These are phyloP conservation scores for Athelia sp. DNA, from an alignment of 1,284 basidiomycete species.

Conservation along the genomic window DNA sequence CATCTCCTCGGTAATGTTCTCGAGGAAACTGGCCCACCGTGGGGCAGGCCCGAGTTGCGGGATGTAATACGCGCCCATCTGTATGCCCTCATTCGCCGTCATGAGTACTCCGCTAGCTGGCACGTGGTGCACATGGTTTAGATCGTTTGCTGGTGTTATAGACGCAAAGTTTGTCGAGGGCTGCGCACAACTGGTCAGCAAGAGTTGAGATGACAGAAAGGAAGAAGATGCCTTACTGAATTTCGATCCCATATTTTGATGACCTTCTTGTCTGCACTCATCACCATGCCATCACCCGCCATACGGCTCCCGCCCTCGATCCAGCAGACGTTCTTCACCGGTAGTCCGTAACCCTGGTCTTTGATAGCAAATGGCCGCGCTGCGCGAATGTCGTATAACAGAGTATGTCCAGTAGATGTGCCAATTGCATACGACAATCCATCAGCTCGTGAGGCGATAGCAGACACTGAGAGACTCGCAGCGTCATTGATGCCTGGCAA, in stretches of 20 bases:
- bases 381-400: slow-evolving; percentile 93
- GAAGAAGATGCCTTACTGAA: too few species aligned
- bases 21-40: slow-evolving; percentile 95
- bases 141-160: slow-evolving; percentile 84
- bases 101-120: slow-evolving; percentile 83
- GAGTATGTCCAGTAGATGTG: slow-evolving; percentile 90
- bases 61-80: slow-evolving; percentile 90
- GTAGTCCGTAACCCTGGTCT: slow-evolving; percentile 96
- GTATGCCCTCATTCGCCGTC: slow-evolving; percentile 89
- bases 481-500: slow-evolving; percentile 42
- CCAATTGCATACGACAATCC: slow-evolving; percentile 93
- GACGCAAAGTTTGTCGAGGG: slow-evolving; percentile 88
- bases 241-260: slow-evolving; percentile 93
- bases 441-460: slow-evolving; percentile 80
- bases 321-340: slow-evolving; percentile 87
- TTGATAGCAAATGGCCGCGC: slow-evolving; percentile 83
- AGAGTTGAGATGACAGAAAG: too few species aligned
- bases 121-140: slow-evolving; percentile 87
- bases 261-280: slow-evolving; percentile 91
- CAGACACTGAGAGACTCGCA: slow-evolving; percentile 67
- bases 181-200: slow-evolving; percentile 43
- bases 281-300: slow-evolving; percentile 82
- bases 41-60: slow-evolving; percentile 96
- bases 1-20: slow-evolving; percentile 97
- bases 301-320: slow-evolving; percentile 81